A percentile compares a stretch with the other conserved stretches of the same genome.
These are phyloP conservation scores for Trypanosoma mega DNA, from an alignment of 208 protist species.

Conservation along the genomic window DNA sequence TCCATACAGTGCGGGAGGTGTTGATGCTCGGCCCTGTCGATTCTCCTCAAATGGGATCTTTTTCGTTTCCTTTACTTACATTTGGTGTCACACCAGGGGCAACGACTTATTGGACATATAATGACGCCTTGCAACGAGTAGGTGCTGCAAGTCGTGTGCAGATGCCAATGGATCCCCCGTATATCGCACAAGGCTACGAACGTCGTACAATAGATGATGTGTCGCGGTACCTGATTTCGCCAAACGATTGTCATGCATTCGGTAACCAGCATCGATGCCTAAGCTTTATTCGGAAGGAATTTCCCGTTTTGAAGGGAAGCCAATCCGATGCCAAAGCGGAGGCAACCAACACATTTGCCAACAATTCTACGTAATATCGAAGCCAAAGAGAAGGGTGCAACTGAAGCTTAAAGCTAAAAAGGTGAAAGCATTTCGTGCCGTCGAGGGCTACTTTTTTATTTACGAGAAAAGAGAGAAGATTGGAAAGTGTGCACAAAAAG, in stretches of 20 bases:
- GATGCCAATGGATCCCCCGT: constrained; percentile 69
- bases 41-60: constrained; percentile 70
- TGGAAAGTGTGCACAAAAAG: too few relatives aligned
- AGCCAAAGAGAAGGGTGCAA: too few relatives aligned
- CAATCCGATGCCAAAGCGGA: too few relatives aligned
- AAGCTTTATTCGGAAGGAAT: constrained; percentile 46
- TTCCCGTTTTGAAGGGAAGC: constrained; percentile 32
- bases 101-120: constrained; percentile 72
- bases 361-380: too few relatives aligned
- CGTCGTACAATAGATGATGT: constrained; percentile 60
- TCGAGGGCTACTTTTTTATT: too few relatives aligned
- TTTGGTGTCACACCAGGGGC: constrained; percentile 74
- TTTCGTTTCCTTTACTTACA: constrained; percentile 64
- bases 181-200: constrained; percentile 62
- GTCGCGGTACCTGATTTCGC: constrained; percentile 47
- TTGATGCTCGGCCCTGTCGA: constrained; percentile 60
- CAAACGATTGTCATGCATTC: constrained; percentile 58
- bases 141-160: constrained; percentile 41
- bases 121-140: constrained; percentile 59
- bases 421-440: too few relatives aligned
- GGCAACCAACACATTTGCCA: constrained; percentile 2
- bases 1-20: constrained; percentile 68
- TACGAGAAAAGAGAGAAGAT: too few relatives aligned
- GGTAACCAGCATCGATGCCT: constrained; percentile 48
- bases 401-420: too few relatives aligned